Base-by-base conservation (phyloP, 225 moss, liverwort and hornwort genomes). In the Polytrichum formosum region DNA sequence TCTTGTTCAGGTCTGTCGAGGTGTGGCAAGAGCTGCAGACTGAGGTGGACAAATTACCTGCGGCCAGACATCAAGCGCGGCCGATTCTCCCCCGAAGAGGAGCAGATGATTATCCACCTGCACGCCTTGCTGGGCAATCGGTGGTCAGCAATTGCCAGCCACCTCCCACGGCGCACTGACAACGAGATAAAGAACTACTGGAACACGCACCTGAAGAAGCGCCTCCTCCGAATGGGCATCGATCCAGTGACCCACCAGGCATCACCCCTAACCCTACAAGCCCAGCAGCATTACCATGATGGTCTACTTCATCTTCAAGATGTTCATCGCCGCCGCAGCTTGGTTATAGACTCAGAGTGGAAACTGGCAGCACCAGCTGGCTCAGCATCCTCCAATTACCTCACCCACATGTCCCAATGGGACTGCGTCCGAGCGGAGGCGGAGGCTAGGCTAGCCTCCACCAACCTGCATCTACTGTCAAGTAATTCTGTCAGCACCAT, bases 181-280 rank as follows among this genome's bases (percentile, higher is more conserved):
- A 96, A 96, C 54, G 96, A 96, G 76, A 93, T 96, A 0, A 96
- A 96, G 74, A 96, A 96, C 70, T 93, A 93, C 86, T 96, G 96
- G 96, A 96, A 96, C 74, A 96, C 96, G 5, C 91, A 93, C 65
- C 66, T 96, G 26, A 96, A 90, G 80, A 96, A 96, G 74, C 87
- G 90, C 1, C 82, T 96, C 26, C 25, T 90, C 35, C 93, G 90
- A 68, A 81, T 90, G 88, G 90, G 93, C 27, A 91, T 91, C 64
- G 90, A 93, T 69, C 91, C 93, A 0, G 84, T 88, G n/a, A 90
- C 95, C 18, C 88, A 95, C 79, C 82, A 88, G 26, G 68, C 88
- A 13, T 83, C 82, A 6, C 65, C 70, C 23, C 71, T 81, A 0
- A 20, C 20, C 20, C 68, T 68, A 61, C 30, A 71, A 62, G 16